A percentile compares a stretch with the other conserved stretches of the same genome.
These are phyloP conservation scores for Erigeron philadelphicus DNA, from an alignment of 140 eudicot genomes.

Conservation along the genomic window DNA sequence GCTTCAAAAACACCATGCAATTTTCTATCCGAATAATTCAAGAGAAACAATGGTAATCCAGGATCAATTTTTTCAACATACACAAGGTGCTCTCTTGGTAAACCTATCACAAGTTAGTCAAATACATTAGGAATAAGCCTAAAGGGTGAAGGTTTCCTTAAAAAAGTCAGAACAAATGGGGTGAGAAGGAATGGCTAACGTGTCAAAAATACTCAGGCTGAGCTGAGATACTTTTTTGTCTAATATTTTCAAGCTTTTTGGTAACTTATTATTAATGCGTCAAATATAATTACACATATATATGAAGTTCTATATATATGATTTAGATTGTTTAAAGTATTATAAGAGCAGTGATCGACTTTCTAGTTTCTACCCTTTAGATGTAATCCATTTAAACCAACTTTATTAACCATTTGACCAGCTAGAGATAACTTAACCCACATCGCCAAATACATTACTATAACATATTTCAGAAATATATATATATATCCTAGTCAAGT, in stretches of 20 bases:
- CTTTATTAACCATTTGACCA: not conserved
- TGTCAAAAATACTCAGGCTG: too few species aligned
- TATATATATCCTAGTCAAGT: not conserved
- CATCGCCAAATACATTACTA: not conserved
- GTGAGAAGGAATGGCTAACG: too few species aligned
- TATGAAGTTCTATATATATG: too few species aligned
- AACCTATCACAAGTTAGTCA: slow-evolving; percentile 44
- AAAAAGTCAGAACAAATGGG: not conserved
- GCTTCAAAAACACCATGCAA: slow-evolving; percentile 85
- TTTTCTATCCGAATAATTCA: slow-evolving; percentile 55
- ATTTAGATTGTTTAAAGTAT: not conserved
- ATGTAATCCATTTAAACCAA: not conserved
- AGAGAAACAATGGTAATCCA: slow-evolving; percentile 79
- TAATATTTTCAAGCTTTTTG: too few species aligned
- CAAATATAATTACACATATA: too few species aligned
- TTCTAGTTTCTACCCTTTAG: not conserved
- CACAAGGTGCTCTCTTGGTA: slow-evolving; percentile 57
- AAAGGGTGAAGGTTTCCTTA: not conserved
- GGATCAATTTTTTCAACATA: slow-evolving; percentile 74
- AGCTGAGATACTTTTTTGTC: too few species aligned
- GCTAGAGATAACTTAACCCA: not conserved
- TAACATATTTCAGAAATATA: not conserved
- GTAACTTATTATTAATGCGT: too few species aligned
- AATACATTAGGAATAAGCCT: slow-evolving; percentile 9
- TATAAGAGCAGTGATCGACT: not conserved